phyloP scores from a whole-genome alignment of 345 rosid species.

The Eucalyptus polybractea region DNA sequence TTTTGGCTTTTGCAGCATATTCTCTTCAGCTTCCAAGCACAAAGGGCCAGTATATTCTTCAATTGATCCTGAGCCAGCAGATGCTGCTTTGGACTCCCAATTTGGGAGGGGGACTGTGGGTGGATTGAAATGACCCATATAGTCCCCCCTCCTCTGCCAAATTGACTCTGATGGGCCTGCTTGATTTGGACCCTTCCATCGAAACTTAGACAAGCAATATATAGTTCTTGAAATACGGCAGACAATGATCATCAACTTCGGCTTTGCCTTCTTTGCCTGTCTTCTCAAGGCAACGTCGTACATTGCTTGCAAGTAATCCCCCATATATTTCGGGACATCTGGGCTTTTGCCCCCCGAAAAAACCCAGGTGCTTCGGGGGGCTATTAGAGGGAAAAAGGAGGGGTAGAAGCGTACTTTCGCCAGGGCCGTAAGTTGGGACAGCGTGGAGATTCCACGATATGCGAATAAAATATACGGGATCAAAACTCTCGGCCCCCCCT shows the following conservation, averaged over 20 bases:
- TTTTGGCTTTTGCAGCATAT: constrained; percentile 13
- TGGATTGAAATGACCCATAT: neutral
- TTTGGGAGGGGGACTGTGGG: neutral
- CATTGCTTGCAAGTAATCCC: neutral
- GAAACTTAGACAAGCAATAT: neutral
- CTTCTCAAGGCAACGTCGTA: neutral
- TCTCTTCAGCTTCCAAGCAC: constrained; percentile 2
- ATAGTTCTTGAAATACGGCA: neutral
- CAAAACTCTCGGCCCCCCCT: neutral
- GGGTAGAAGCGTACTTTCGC: neutral
- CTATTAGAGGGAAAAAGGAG: neutral
- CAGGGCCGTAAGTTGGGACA: neutral
- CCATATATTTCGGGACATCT: neutral
- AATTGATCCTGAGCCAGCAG: neutral
- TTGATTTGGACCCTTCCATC: neutral
- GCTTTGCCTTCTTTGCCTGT: neutral
- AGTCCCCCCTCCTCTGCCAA: neutral
- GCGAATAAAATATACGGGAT: neutral
- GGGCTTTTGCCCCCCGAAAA: neutral
- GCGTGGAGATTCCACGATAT: neutral
- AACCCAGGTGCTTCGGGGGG: neutral
- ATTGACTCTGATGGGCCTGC: neutral
- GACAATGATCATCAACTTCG: neutral
- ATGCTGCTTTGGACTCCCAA: neutral
- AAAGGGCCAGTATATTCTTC: constrained; percentile 11